Base-by-base conservation (phyloP, 116 monocot genomes). In the Trichopus zeylanicus region DNA sequence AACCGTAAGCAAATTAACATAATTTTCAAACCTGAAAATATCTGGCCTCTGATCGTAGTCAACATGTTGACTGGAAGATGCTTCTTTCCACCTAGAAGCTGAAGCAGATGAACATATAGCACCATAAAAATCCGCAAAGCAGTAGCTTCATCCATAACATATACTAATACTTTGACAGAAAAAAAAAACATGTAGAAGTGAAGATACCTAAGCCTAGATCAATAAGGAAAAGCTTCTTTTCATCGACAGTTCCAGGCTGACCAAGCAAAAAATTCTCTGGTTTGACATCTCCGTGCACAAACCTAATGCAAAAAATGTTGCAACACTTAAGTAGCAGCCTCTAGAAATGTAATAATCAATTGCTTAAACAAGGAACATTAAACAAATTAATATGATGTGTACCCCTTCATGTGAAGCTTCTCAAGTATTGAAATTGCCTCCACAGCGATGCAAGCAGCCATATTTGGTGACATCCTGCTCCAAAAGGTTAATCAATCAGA, bases 381-480 rank as follows among this genome's bases (percentile, higher is more conserved):
- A 55, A n/a, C 4, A 34, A 48, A 26, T 2, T n/a, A 12, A n/a
- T 20, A 25, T 24, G n/a, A n/a, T 48, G 26, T 8, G 42, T 22
- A 94, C 86, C 94, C 94, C 62, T 86, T 94, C 34, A 70, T 56
- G 69, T 94, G 94, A 73, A 94, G 80, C 70, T 89, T 89, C 70
- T 92, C 73, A n/a, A 92, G 83, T 63, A 83, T 92, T 26, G 80
- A 83, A 55, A 94, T 72, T 11, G 89, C 70, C 59, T 94, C 94
- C 47, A 89, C 94, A 69, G 86, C 94, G 64, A 94, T 94, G 74
- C 94, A 94, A 42, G 94, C 89, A 15, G 74, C 89, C 89, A 94
- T 94, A 61, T 32, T 75, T 25, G 94, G 69, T n/a, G 86, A 80
- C 89, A 94, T 94, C 67, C 94, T 94, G 75, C 78, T 77, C 22